Percentiles rank a stretch among this genome's conserved stretches.
Evolutionary conservation across 768 basidiomycete species (phyloP).

Genomic region (Pulveroboletus sp.): DNA sequence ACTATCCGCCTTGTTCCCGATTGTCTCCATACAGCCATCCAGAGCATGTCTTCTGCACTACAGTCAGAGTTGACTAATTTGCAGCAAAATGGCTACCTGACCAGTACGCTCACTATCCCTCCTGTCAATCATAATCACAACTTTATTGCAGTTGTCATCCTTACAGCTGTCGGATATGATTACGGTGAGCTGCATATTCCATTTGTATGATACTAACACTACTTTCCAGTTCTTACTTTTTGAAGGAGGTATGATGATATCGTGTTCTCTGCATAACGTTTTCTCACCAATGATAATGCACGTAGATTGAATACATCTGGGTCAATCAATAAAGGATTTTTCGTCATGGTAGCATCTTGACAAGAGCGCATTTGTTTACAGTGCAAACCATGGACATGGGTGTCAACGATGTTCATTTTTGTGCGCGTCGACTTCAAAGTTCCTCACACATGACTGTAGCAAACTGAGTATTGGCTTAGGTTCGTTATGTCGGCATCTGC

Average conservation of each 20-base stretch:
- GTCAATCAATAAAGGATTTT: background rate
- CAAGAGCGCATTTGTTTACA: background rate
- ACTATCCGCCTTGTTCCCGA: too few relatives aligned
- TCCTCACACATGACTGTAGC: too few relatives aligned
- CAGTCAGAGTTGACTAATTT: too few relatives aligned
- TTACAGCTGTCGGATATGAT: background rate
- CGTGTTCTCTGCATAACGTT: too few relatives aligned
- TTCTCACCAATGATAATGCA: too few relatives aligned
- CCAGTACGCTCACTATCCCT: background rate
- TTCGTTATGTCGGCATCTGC: background rate
- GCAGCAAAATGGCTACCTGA: background rate
- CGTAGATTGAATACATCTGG: background rate
- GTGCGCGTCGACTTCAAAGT: too few relatives aligned
- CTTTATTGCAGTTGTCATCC: too few relatives aligned
- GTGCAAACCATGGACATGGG: background rate
- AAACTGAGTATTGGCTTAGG: background rate
- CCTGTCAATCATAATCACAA: too few relatives aligned
- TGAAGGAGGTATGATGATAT: background rate
- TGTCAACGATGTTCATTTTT: background rate
- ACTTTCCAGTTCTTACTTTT: background rate
- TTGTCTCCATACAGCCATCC: too few relatives aligned
- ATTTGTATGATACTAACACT: background rate
- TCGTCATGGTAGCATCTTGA: too few relatives aligned
- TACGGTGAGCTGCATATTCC: background rate
- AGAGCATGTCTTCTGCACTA: too few relatives aligned